These are phyloP conservation scores for Ustilago cynodontis DNA, from an alignment of 1,284 basidiomycete genomes.

Conservation along the genomic window DNA sequence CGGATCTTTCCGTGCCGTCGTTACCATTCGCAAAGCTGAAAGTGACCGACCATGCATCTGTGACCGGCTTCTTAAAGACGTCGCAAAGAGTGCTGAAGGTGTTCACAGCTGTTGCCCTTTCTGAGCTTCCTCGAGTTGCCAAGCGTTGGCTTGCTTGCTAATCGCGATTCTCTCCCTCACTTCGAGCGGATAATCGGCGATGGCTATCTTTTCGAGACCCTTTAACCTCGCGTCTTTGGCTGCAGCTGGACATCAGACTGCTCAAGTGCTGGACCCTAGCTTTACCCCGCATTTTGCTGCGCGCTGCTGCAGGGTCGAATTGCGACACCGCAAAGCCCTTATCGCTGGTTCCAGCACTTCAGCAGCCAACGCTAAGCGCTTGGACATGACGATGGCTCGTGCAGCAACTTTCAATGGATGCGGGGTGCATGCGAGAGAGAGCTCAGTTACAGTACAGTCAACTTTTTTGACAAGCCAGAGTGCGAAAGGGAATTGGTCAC, in stretches of 20 bases:
- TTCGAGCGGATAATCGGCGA: not conserved
- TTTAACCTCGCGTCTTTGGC: constrained; percentile 6
- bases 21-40: not conserved
- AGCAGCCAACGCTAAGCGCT: constrained; percentile 4
- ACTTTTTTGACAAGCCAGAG: not conserved
- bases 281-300: constrained; percentile 45
- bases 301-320: constrained; percentile 28
- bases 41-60: not conserved
- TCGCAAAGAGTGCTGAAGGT: not conserved
- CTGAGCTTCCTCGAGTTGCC: not conserved
- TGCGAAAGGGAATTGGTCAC: constrained; percentile 8
- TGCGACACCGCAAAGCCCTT: not conserved
- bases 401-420: constrained; percentile 8
- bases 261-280: constrained; percentile 1
- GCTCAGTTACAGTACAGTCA: not conserved
- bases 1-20: not conserved
- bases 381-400: constrained; percentile 22
- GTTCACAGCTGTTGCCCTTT: not conserved
- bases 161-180: not conserved
- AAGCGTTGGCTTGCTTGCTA: not conserved
- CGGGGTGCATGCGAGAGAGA: constrained; percentile 8
- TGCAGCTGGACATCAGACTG: not conserved
- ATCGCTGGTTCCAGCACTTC: constrained; percentile 5
- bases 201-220: not conserved
- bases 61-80: not conserved